A percentile compares a stretch with the other conserved stretches of the same genome.
phyloP scores from a whole-genome alignment of 2,329 filamentous ascomycete species.

The Meredithiella fracta region DNA sequence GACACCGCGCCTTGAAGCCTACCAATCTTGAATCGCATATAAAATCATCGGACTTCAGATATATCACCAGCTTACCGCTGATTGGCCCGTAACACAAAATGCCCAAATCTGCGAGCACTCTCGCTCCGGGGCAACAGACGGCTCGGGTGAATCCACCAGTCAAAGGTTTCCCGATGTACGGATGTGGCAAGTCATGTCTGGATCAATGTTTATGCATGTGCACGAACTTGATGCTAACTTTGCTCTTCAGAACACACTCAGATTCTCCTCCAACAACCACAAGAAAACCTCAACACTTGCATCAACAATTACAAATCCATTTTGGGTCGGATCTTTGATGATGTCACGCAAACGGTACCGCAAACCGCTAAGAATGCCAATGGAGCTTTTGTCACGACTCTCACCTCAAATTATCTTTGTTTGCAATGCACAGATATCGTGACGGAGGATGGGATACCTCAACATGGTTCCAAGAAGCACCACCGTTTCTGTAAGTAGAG shows the following conservation, averaged over 20 bases:
- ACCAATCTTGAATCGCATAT: too few relatives aligned
- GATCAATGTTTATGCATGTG: background rate
- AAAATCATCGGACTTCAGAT: background rate
- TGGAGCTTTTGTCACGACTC: conserved; percentile 39
- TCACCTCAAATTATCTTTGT: conserved; percentile 55
- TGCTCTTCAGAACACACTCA: conserved; percentile 49
- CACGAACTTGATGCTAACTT: conserved; percentile 19
- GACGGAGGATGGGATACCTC: conserved; percentile 45
- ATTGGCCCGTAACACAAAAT: background rate
- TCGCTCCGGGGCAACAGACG: conserved; percentile 1
- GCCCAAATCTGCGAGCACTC: background rate
- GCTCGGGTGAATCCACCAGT: conserved; percentile 36
- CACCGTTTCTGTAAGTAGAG: conserved; percentile 53
- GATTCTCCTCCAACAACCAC: conserved; percentile 42
- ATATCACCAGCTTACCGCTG: background rate
- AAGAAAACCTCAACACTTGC: conserved; percentile 50
- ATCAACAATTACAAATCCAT: conserved; percentile 58
- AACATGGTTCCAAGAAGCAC: conserved; percentile 51
- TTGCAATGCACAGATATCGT: conserved; percentile 57
- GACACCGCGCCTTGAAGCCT: too few relatives aligned
- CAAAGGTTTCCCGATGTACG: conserved; percentile 43
- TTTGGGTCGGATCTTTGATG: conserved; percentile 53
- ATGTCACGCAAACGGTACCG: conserved; percentile 39
- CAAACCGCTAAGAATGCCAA: conserved; percentile 47
- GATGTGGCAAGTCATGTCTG: conserved; percentile 37